Conservation (phyloP, 257 asterid species). For the Solanum corneliomulleri region DNA sequence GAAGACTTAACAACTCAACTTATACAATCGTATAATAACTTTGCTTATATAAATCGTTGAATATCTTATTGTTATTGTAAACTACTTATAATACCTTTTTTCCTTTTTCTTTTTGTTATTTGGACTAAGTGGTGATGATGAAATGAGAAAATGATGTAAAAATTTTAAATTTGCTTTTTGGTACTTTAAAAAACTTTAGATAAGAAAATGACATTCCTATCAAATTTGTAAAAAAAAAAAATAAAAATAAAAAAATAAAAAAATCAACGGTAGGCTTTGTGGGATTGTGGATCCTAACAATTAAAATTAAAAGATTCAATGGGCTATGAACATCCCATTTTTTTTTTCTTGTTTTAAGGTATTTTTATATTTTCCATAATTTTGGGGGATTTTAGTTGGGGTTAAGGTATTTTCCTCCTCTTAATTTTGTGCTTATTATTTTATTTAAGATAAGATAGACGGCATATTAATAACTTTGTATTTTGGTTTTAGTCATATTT, state of each 20-base stretch:
- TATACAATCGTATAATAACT: too few relatives aligned
- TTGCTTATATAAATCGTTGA: not conserved
- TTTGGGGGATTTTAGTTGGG: not conserved
- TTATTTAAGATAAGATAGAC: not conserved
- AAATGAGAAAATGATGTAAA: not conserved
- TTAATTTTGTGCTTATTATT: not conserved
- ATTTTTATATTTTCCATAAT: not conserved
- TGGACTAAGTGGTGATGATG: not conserved
- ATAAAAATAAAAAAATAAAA: not conserved
- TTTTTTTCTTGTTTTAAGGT: not conserved
- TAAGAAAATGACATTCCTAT: not conserved
- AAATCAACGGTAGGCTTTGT: not conserved
- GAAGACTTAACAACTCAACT: not conserved
- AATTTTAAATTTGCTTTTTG: not conserved
- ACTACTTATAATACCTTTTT: too few relatives aligned
- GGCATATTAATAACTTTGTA: not conserved
- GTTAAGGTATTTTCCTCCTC: too few relatives aligned
- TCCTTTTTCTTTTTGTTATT: not conserved
- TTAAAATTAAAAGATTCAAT: not conserved
- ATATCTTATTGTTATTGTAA: not conserved
- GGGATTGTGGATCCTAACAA: not conserved
- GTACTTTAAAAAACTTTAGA: not conserved
- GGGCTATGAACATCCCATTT: not conserved
- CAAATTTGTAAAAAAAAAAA: too few relatives aligned
- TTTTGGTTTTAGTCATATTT: too few relatives aligned